Evolutionary conservation across 306 rosid species (phyloP).

Genomic region (Heteromeles arbutifolia): DNA sequence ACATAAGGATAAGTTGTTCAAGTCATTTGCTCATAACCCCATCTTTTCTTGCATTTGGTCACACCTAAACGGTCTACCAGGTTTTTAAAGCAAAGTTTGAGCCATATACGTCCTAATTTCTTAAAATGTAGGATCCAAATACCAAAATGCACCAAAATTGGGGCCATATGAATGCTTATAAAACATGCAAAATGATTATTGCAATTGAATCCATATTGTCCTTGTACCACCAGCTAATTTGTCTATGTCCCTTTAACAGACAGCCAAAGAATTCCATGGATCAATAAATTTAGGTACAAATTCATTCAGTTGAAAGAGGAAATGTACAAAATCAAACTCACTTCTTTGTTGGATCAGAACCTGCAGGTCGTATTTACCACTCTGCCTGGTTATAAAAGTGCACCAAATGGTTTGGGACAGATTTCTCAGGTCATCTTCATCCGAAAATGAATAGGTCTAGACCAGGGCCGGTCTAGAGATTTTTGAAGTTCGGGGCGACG

Average conservation of each 20-base stretch:
- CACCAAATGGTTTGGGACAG: neutral
- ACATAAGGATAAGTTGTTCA: neutral
- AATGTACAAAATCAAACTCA: neutral
- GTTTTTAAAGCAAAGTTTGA: neutral
- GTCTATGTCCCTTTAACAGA: neutral
- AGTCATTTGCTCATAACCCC: neutral
- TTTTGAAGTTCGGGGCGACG: too few species aligned
- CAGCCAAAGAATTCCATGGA: neutral
- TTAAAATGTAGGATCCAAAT: slow-evolving; percentile 34
- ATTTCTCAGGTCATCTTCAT: neutral
- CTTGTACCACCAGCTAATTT: neutral
- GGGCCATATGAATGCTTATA: slow-evolving; percentile 22
- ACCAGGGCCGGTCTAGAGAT: too few species aligned
- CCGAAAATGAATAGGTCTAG: neutral
- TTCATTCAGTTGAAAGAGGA: neutral
- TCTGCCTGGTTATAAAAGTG: neutral
- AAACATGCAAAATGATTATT: slow-evolving; percentile 12
- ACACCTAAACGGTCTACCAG: slow-evolving; percentile 10
- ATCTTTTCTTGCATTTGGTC: slow-evolving; percentile 5
- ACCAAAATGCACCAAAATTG: slow-evolving; percentile 25
- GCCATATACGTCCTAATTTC: slow-evolving; percentile 31
- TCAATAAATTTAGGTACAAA: neutral
- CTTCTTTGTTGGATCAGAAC: neutral
- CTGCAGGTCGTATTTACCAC: neutral
- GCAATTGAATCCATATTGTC: slow-evolving; percentile 23